These are phyloP conservation scores for Mycena sp. DNA, from an alignment of 1,284 basidiomycete genomes.

Conservation along the genomic window DNA sequence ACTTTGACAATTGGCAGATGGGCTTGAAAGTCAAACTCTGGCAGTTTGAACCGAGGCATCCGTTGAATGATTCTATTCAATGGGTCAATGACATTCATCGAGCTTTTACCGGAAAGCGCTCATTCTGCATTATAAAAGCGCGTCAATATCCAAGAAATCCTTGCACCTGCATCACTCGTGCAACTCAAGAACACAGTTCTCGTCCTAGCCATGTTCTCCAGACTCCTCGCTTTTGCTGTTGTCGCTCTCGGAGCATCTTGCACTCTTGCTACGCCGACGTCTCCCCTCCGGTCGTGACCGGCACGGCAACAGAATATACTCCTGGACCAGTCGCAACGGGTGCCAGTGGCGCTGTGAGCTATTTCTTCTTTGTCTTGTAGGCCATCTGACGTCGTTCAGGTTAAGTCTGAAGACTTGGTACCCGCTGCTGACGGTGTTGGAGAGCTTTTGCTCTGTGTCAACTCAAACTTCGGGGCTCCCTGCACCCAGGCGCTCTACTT, in stretches of 20 bases:
- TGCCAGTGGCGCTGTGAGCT: not conserved
- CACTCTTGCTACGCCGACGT: not conserved
- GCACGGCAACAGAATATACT: not conserved
- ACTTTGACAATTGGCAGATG: too few relatives aligned
- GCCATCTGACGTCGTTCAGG: not conserved
- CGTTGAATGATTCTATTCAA: too few relatives aligned
- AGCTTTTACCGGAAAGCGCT: not conserved
- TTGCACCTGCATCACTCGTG: not conserved
- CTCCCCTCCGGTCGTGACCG: not conserved
- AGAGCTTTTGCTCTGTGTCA: not conserved
- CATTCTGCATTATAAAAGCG: not conserved
- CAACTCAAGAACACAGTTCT: not conserved
- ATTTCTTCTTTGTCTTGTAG: not conserved
- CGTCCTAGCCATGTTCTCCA: not conserved
- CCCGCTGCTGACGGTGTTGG: not conserved
- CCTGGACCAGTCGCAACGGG: not conserved
- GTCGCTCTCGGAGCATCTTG: not conserved
- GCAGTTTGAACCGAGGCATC: too few relatives aligned
- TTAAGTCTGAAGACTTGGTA: not conserved
- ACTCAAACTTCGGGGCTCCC: conserved; percentile 3
- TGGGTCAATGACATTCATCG: not conserved
- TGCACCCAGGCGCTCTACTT: conserved; percentile 1
- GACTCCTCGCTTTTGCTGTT: not conserved
- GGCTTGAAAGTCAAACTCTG: too few relatives aligned
- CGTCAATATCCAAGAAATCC: not conserved